These are phyloP conservation scores for Beta macrorhiza DNA, from an alignment of 179 eudicot species.

Conservation along the genomic window DNA sequence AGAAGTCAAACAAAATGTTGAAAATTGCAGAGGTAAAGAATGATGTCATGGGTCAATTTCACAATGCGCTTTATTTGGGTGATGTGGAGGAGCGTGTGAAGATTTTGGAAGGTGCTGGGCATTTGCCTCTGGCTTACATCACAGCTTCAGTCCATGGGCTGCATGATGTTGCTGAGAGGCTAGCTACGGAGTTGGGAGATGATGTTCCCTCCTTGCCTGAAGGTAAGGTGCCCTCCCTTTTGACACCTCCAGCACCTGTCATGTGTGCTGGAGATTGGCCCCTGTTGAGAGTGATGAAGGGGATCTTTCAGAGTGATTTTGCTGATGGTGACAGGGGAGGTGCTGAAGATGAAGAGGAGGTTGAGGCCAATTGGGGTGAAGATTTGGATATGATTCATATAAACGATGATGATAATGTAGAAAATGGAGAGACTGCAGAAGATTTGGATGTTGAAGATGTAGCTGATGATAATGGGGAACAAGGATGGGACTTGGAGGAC, in stretches of 20 bases:
- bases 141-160: conserved; percentile 85
- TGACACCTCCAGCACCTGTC: conserved; percentile 80
- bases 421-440: conserved; percentile 49
- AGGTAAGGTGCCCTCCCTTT: conserved; percentile 65
- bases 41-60: conserved; percentile 97
- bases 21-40: conserved; percentile 92
- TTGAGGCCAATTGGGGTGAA: conserved; percentile 84
- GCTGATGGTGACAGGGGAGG: conserved; percentile 48
- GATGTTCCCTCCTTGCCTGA: conserved; percentile 66
- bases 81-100: conserved; percentile 83
- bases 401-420: conserved; percentile 49
- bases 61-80: conserved; percentile 88
- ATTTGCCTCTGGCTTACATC: conserved; percentile 84
- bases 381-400: conserved; percentile 45
- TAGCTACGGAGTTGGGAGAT: conserved; percentile 70
- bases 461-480: conserved; percentile 61
- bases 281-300: conserved; percentile 74
- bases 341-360: conserved; percentile 68
- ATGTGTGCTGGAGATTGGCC: conserved; percentile 92
- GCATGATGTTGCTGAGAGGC: conserved; percentile 60
- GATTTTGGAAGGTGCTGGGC: conserved; percentile 80
- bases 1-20: conserved; percentile 82
- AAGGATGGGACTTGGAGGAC: conserved; percentile 91
- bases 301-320: conserved; percentile 76
- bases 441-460: conserved; percentile 48